Conservation (phyloP, 2,329 filamentous ascomycete species). For the Alternaria brassicae region DNA sequence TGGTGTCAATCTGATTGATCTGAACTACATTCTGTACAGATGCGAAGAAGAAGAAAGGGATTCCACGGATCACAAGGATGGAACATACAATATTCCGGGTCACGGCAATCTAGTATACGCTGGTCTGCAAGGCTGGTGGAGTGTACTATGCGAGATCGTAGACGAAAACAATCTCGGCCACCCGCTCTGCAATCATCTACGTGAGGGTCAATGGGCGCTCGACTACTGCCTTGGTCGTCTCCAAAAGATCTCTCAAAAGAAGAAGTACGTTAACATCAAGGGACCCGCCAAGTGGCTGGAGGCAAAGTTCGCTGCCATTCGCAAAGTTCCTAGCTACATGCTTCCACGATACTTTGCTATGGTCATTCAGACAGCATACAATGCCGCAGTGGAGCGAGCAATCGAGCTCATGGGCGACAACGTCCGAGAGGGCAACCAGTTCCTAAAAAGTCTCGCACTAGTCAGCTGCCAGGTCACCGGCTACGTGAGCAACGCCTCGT, state of each 20-base stretch:
- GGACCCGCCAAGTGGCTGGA: slow-evolving; percentile 79
- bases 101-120: slow-evolving; percentile 89
- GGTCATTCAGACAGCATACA: slow-evolving; percentile 85
- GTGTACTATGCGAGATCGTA: slow-evolving; percentile 82
- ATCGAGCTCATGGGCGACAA: slow-evolving; percentile 81
- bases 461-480: slow-evolving; percentile 92
- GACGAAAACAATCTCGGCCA: slow-evolving; percentile 90
- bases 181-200: slow-evolving; percentile 89
- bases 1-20: slow-evolving; percentile 76
- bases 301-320: slow-evolving; percentile 84
- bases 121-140: slow-evolving; percentile 99
- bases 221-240: slow-evolving; percentile 85
- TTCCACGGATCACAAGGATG: slow-evolving; percentile 78
- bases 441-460: slow-evolving; percentile 86
- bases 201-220: slow-evolving; percentile 89
- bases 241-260: slow-evolving; percentile 71
- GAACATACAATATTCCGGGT: slow-evolving; percentile 86
- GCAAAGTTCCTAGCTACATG: slow-evolving; percentile 84
- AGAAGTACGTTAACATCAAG: slow-evolving; percentile 67
- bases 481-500: slow-evolving; percentile 84
- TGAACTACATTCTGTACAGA: slow-evolving; percentile 91
- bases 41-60: slow-evolving; percentile 90
- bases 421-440: slow-evolving; percentile 82
- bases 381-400: slow-evolving; percentile 78
- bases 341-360: slow-evolving; percentile 93